Evolutionary conservation across 1,139 yeast species (phyloP).

Genomic region (Geotrichum histeridarum): DNA sequence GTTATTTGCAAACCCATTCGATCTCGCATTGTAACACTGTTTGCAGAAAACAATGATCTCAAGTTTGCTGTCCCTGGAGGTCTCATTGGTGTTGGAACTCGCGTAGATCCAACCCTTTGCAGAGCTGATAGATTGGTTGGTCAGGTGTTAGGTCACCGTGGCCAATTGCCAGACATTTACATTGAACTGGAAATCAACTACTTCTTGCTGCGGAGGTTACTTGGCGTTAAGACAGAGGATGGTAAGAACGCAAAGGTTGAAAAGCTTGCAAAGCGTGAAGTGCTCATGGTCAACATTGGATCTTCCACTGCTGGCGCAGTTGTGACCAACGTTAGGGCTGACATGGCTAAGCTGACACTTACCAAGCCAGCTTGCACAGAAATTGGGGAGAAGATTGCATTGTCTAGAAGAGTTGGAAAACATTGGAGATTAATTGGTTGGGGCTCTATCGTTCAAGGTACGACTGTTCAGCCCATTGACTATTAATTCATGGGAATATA

Average conservation of each 20-base stretch:
- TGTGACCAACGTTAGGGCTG: conserved; percentile 96
- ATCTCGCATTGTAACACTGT: conserved; percentile 86
- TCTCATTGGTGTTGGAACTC: conserved; percentile 97
- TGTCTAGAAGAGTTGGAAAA: conserved; percentile 97
- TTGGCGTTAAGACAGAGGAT: conserved; percentile 98
- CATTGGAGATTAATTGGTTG: conserved; percentile 99
- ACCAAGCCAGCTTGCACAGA: conserved; percentile 99
- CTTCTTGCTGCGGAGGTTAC: conserved; percentile 89
- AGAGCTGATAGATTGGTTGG: conserved; percentile 99
- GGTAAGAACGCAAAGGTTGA: conserved; percentile 96
- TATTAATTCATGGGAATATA: conserved; percentile 16
- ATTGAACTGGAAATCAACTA: conserved; percentile 96
- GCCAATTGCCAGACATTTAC: conserved; percentile 90
- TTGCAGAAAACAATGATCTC: conserved; percentile 96
- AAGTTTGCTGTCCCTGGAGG: conserved; percentile 99
- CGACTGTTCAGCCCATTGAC: conserved; percentile 29
- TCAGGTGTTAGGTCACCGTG: conserved; percentile 97
- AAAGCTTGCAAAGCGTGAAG: conserved; percentile 89
- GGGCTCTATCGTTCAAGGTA: conserved; percentile 97
- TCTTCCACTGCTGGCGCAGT: conserved; percentile 99
- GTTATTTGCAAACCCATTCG: conserved; percentile 93
- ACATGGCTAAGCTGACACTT: conserved; percentile 95
- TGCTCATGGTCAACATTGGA: conserved; percentile 97
- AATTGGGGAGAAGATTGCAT: conserved; percentile 94
- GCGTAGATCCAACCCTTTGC: conserved; percentile 96